A percentile compares a stretch with the other conserved stretches of the same genome.
These are phyloP conservation scores for Aegilops tauschii DNA, from an alignment of 176 grass and related monocot species.

Conservation along the genomic window DNA sequence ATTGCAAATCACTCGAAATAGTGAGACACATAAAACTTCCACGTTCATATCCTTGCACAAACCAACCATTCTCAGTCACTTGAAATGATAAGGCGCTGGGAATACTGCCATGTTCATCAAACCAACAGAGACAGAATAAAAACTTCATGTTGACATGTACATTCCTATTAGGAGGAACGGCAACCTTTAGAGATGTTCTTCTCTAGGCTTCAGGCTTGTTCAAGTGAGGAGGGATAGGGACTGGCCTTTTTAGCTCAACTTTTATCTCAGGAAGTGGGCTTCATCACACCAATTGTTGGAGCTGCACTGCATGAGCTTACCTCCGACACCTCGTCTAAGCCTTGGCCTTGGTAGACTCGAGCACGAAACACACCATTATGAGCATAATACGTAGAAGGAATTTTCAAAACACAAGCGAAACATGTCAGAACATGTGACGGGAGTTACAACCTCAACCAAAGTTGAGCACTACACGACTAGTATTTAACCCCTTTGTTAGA, in stretches of 20 bases:
- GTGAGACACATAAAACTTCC: neutral
- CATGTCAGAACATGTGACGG: neutral
- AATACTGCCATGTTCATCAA: neutral
- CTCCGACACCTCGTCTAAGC: too few species aligned
- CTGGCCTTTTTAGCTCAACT: constrained; percentile 49
- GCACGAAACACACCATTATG: constrained; percentile 19
- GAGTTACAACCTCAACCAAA: neutral
- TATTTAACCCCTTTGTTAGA: neutral
- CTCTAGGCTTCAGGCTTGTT: neutral
- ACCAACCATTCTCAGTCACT: neutral
- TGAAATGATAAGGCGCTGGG: neutral
- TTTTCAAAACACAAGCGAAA: neutral
- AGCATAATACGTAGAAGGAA: constrained; percentile 58
- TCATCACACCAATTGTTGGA: too few species aligned
- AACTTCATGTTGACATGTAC: neutral
- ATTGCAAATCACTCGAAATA: neutral
- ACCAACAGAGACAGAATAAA: neutral
- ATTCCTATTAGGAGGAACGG: neutral
- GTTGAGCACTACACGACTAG: neutral
- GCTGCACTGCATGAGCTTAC: too few species aligned
- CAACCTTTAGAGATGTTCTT: neutral
- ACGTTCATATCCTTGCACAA: neutral
- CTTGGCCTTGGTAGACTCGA: too few species aligned
- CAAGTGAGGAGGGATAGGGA: neutral
- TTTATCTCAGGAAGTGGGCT: constrained; percentile 41